Evolutionary conservation across 2,329 filamentous ascomycete genomes (phyloP).

Genomic region (Aphanocladium album): DNA sequence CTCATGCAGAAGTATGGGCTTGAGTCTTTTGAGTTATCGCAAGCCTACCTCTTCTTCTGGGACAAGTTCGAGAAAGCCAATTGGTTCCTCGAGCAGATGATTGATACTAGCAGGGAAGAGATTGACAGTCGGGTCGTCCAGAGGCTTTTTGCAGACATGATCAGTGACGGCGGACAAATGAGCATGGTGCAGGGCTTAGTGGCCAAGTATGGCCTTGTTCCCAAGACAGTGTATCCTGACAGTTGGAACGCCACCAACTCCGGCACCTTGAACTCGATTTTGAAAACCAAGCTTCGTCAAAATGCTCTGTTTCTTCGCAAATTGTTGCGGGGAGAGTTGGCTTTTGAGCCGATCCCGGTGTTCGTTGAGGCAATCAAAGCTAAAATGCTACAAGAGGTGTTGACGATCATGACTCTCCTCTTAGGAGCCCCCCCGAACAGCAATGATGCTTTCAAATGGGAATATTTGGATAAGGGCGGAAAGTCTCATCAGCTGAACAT

Average conservation of each 20-base stretch:
- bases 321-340: constrained; percentile 34
- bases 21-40: constrained; percentile 76
- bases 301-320: constrained; percentile 68
- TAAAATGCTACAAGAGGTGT: constrained; percentile 73
- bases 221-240: constrained; percentile 76
- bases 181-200: constrained; percentile 88
- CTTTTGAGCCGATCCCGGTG: constrained; percentile 27
- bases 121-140: constrained; percentile 71
- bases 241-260: constrained; percentile 73
- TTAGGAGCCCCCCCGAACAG: constrained; percentile 73
- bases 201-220: constrained; percentile 82
- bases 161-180: constrained; percentile 83
- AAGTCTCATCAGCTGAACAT: constrained; percentile 57
- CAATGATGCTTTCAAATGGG: constrained; percentile 69
- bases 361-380: constrained; percentile 54
- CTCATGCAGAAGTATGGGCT: constrained; percentile 80
- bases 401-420: constrained; percentile 74
- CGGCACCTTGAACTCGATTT: constrained; percentile 61
- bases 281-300: constrained; percentile 85
- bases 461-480: constrained; percentile 66
- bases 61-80: constrained; percentile 92
- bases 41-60: constrained; percentile 87
- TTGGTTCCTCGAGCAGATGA: constrained; percentile 79
- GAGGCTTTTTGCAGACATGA: constrained; percentile 59
- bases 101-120: constrained; percentile 66